Evolutionary conservation across 2,329 filamentous ascomycete genomes (phyloP).

Genomic region (Colletotrichum shisoi): DNA sequence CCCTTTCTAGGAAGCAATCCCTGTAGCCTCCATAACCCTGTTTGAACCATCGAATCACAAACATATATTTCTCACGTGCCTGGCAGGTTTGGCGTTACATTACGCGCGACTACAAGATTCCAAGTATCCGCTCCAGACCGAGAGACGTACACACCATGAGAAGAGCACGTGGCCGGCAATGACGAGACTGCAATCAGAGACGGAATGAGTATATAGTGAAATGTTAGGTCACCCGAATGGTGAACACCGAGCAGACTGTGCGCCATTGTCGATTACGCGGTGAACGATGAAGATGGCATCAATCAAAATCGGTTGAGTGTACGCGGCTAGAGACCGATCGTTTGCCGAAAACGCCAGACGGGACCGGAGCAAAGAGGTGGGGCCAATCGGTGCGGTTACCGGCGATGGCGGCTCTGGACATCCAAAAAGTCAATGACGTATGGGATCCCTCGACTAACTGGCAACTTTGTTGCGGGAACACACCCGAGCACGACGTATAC

Average conservation of each 20-base stretch:
- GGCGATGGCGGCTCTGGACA: background rate
- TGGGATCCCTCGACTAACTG: background rate
- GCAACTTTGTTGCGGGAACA: background rate
- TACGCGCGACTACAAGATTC: slow-evolving; percentile 2
- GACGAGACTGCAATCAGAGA: background rate
- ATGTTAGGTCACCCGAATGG: too few species aligned
- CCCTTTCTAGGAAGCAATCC: slow-evolving; percentile 21
- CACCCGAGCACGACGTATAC: background rate
- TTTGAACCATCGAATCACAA: slow-evolving; percentile 13
- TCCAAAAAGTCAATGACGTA: slow-evolving; percentile 13
- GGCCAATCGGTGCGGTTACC: background rate
- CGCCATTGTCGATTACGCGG: too few species aligned
- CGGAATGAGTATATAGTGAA: background rate
- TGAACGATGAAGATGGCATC: slow-evolving; percentile 3
- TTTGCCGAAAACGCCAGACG: background rate
- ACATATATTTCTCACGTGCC: slow-evolving; percentile 23
- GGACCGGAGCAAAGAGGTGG: background rate
- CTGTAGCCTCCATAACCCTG: slow-evolving; percentile 16
- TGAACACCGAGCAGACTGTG: too few species aligned
- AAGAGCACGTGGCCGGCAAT: slow-evolving; percentile 25
- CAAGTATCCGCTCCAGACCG: background rate
- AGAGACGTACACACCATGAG: slow-evolving; percentile 3
- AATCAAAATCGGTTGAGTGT: slow-evolving; percentile 5
- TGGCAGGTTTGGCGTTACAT: slow-evolving; percentile 1
- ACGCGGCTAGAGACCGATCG: too few species aligned